Evolutionary conservation across 257 asterid genomes (phyloP), one percentile per base, ranked within the genome.

Genomic region (Solanum microdontum): DNA sequence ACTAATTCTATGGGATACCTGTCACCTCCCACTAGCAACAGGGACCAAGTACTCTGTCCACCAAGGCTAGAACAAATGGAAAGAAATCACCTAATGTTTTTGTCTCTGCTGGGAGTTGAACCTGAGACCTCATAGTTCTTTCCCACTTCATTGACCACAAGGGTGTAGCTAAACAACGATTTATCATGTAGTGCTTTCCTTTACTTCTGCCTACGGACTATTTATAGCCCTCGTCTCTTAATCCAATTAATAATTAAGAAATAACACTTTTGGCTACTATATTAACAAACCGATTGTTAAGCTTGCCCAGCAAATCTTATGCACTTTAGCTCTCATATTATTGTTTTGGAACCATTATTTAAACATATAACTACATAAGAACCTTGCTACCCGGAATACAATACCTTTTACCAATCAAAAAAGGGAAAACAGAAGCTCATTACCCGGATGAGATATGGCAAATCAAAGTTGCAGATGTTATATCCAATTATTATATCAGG

Each of bases 381-480:
- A 82, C 36, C 66, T 55, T 55, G 74, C 64, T 84, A 96, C 98
- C 98, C 93, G 92, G 89, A 96, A 74, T 21, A 36, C 51, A 74
- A 74, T 34, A 74, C 48, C 51, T 36, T 74, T 74, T 36, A 74
- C 51, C 30, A 34, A 34, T 11, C 79, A 17, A 74, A 36, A 74
- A 74, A 30, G n/a, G 13, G 43, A 15, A 9, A 36, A 33, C 73
- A 21, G 45, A 74, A 73, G 48, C 36, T 55, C 70, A 80, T 68
- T 84, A 96, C 99, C 99, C 96, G 96, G 90, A 97, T 97, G 89
- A 97, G 99, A 91, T 97, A 97, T 40, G 99, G 99, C 89, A 97
- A 88, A 93, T 96, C 99, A 89, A 97, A 97, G 88, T 97, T 97
- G 94, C 99, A 97, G 87, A 97, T 97, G 91, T 97, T 97, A 91